Base-by-base conservation (phyloP, 1,284 basidiomycete genomes). In the Tetrapyrgos nigripes region DNA sequence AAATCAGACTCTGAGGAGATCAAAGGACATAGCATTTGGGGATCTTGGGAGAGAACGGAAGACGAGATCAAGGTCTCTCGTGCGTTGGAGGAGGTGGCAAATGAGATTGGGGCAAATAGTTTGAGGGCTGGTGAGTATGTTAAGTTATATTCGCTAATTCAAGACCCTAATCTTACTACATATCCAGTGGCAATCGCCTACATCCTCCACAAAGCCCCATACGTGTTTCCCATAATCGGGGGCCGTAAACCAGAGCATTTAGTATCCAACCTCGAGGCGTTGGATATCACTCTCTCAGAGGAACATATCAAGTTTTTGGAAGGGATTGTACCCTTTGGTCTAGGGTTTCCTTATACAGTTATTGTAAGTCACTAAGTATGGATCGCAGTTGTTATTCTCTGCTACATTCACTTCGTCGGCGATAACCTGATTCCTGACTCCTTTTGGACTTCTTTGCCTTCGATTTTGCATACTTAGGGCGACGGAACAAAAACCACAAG, bases 161-260 rank as follows among this genome's bases (percentile, higher is more conserved):
- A 27, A 19, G 6, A 17, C 40, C 27, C 17, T 1, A 14, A 23
- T 13, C 14, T 28, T 17, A 47, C 44, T 43, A 26, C 35, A 45
- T 47, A 53, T 49, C 50, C 62, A 64, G 70, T 73, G 27, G 75
- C 74, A 4, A 76, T 79, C 33, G 76, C 78, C 14, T 80, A 77
- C 53, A 65, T 78, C 19, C 70, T 79, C 73, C 72, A 75, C 57
- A 78, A 79, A 64, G 65, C 69, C 1, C 71, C 79, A 0, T 73
- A 79, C 58, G 76, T 80, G 9, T 79, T 78, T 58, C 76, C 76
- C 0, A 68, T 78, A 47, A 58, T 79, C 13, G 79, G 80, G 0
- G 75, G 76, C 0, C 73, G 80, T 52, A 80, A 79, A 62, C 66
- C 77, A 43, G 72, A 79, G 51, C 77, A 82, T 33, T 65, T 81